phyloP scores from a whole-genome alignment of 2,329 filamentous ascomycete genomes.

The Calonectria pauciramosa region DNA sequence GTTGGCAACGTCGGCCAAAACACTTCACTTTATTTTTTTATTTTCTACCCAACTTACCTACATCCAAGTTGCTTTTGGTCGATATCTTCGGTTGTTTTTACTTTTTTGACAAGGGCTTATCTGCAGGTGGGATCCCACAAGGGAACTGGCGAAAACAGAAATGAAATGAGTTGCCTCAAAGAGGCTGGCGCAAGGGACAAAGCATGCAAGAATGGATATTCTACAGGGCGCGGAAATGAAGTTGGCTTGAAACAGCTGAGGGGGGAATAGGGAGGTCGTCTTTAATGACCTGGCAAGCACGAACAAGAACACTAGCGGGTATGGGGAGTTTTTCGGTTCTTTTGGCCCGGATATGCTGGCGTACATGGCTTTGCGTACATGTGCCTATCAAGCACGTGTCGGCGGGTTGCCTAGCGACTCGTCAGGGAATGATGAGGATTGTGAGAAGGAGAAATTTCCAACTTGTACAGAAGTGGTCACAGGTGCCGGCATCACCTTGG shows the following conservation, averaged over 20 bases:
- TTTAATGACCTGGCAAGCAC: constrained; percentile 33
- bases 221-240: constrained; percentile 24
- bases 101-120: constrained; percentile 32
- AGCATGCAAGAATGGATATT: constrained; percentile 19
- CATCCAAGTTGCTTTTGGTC: neutral
- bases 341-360: constrained; percentile 25
- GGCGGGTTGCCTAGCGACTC: constrained; percentile 22
- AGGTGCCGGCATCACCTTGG: constrained; percentile 11
- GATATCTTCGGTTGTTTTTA: constrained; percentile 18
- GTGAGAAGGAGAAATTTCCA: neutral
- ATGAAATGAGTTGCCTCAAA: constrained; percentile 30
- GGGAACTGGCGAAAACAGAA: constrained; percentile 33
- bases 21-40: constrained; percentile 31
- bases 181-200: constrained; percentile 32
- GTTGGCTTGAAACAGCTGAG: neutral
- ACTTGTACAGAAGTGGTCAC: neutral
- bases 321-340: constrained; percentile 33
- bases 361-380: constrained; percentile 36
- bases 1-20: constrained; percentile 28
- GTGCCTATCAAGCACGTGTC: constrained; percentile 33
- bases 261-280: constrained; percentile 5
- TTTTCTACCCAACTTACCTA: constrained; percentile 15
- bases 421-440: neutral
- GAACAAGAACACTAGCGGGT: constrained; percentile 35
- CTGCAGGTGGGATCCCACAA: constrained; percentile 15